phyloP scores from a whole-genome alignment of 1,284 basidiomycete genomes.

The Puccinia hordei region DNA sequence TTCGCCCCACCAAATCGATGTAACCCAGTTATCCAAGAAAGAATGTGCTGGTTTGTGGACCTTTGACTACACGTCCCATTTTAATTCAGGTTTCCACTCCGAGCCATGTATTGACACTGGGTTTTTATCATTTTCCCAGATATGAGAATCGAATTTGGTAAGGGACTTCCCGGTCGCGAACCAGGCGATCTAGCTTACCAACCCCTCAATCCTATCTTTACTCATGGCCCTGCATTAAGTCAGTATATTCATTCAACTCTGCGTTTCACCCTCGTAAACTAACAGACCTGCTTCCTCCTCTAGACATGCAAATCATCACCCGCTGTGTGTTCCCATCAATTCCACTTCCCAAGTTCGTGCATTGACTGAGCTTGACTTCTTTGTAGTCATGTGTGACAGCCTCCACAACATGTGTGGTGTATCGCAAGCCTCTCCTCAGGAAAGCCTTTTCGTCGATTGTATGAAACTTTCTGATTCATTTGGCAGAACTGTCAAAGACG shows the following conservation, averaged over 20 bases:
- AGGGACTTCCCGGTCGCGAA: constrained; percentile 3
- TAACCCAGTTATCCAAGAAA: not conserved
- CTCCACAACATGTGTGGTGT: constrained; percentile 27
- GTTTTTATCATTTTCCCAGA: not conserved
- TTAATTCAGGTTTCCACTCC: too few species aligned
- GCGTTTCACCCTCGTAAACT: not conserved
- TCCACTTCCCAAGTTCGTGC: not conserved
- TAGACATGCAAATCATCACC: constrained; percentile 23
- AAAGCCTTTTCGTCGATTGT: not conserved
- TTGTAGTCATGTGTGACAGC: constrained; percentile 35
- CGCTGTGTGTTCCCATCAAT: not conserved
- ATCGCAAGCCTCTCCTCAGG: not conserved
- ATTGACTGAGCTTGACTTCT: not conserved
- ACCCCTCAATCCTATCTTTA: not conserved
- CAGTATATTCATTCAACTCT: not conserved
- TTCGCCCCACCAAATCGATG: not conserved
- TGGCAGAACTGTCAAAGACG: not conserved
- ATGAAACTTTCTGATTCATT: not conserved
- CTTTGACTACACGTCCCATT: too few species aligned
- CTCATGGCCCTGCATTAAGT: constrained; percentile 28
- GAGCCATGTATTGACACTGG: not conserved
- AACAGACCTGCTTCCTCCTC: not conserved
- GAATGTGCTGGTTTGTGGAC: not conserved
- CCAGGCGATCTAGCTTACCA: constrained; percentile 9
- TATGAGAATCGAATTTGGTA: constrained; percentile 36